phyloP scores from a whole-genome alignment of 805 yeast species.

The Nakazawaea ishiwadae region DNA sequence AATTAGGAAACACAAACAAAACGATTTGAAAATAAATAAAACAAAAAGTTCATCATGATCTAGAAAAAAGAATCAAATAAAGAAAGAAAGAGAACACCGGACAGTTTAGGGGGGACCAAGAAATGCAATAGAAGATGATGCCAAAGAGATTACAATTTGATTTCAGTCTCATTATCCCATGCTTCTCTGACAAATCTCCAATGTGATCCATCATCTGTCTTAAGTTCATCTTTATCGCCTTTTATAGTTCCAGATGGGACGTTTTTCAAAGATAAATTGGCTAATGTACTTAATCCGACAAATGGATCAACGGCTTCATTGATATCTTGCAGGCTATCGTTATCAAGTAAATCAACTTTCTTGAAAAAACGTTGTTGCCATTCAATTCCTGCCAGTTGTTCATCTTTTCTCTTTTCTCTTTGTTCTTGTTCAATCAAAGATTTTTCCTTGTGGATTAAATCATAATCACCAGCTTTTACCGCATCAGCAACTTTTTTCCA shows the following conservation, averaged over 20 bases:
- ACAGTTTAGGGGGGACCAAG: no score
- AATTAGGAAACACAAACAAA: no score
- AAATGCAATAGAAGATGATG: no score
- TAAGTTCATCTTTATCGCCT: slow-evolving; percentile 48
- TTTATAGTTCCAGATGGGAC: slow-evolving; percentile 62
- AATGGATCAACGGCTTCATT: slow-evolving; percentile 33
- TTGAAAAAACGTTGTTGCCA: slow-evolving; percentile 90
- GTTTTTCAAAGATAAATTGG: slow-evolving; percentile 56
- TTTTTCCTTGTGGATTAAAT: slow-evolving; percentile 70
- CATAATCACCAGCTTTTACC: slow-evolving; percentile 68
- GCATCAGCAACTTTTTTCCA: slow-evolving; percentile 92
- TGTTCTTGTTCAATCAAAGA: slow-evolving; percentile 77
- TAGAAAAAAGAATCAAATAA: not conserved
- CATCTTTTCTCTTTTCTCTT: slow-evolving; percentile 74
- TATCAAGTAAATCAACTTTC: slow-evolving; percentile 31
- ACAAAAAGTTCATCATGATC: no score
- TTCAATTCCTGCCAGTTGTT: slow-evolving; percentile 51
- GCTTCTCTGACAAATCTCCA: slow-evolving; percentile 63
- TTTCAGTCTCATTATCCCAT: slow-evolving; percentile 58
- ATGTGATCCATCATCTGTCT: slow-evolving; percentile 38
- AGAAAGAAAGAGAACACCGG: no score
- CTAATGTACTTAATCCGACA: slow-evolving; percentile 36
- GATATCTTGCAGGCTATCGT: slow-evolving; percentile 19
- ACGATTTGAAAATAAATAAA: no score
- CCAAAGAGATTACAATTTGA: slow-evolving; percentile 42